phyloP scores from a whole-genome alignment of 148 eudicot species.

The Tetragonia tetragonoides region DNA sequence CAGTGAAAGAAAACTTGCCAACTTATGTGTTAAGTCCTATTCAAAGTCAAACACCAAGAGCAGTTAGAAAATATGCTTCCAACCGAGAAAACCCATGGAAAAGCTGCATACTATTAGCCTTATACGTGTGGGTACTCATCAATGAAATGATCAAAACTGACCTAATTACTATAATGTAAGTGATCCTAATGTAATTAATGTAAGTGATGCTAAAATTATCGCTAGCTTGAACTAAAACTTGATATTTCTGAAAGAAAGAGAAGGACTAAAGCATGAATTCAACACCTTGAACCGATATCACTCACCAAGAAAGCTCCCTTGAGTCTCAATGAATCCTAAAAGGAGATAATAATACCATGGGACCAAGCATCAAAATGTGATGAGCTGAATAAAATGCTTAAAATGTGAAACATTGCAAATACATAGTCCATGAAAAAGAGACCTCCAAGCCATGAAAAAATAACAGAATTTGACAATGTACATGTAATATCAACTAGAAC shows the following conservation, averaged over 20 bases:
- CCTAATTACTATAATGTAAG: too few species aligned
- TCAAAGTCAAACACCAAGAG: too few species aligned
- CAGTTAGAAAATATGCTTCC: too few species aligned
- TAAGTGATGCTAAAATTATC: too few species aligned
- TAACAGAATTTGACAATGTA: not conserved
- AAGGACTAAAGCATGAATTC: not conserved
- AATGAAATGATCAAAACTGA: too few species aligned
- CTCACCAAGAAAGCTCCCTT: constrained; percentile 83
- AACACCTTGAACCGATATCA: not conserved
- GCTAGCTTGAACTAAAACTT: not conserved
- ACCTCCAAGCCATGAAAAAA: not conserved
- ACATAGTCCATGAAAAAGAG: not conserved
- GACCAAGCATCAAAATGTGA: constrained; percentile 36
- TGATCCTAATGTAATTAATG: too few species aligned
- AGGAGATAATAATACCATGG: constrained; percentile 83
- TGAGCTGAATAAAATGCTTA: not conserved
- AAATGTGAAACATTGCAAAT: not conserved
- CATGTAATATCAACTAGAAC: not conserved
- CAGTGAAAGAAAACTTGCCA: too few species aligned
- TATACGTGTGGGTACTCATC: too few species aligned
- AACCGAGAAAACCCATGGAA: too few species aligned
- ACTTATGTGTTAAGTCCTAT: too few species aligned
- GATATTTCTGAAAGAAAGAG: not conserved
- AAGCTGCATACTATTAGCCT: too few species aligned
- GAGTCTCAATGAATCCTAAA: constrained; percentile 80